Evolutionary conservation across 202 grass and related monocot species (phyloP).

Genomic region (Setaria viridis): DNA sequence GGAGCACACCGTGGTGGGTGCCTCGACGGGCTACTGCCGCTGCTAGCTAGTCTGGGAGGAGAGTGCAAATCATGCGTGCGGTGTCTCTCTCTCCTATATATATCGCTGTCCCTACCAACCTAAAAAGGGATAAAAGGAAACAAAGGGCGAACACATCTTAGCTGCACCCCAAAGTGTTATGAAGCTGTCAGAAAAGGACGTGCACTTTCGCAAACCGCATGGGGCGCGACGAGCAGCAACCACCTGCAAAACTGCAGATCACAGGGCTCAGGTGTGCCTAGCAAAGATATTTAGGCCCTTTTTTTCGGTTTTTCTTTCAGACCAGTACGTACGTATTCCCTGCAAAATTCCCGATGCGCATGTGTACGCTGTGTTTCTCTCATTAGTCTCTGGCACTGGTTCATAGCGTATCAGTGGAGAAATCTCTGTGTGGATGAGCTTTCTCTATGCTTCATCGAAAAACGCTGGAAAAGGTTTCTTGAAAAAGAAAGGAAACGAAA

Average conservation of each 20-base stretch:
- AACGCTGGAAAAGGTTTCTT: not conserved
- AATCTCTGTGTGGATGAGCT: not conserved
- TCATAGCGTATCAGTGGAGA: not conserved
- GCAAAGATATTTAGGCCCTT: not conserved
- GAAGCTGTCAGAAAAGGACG: slow-evolving; percentile 62
- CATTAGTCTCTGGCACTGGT: not conserved
- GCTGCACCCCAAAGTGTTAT: slow-evolving; percentile 47
- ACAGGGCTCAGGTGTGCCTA: slow-evolving; percentile 17
- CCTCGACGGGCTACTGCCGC: not conserved
- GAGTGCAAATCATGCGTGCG: slow-evolving; percentile 17
- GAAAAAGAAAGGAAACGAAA: not conserved
- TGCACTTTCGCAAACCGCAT: slow-evolving; percentile 45
- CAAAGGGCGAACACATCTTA: slow-evolving; percentile 35
- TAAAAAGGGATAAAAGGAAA: slow-evolving; percentile 46
- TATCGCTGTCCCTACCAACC: slow-evolving; percentile 50
- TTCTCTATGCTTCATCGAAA: not conserved
- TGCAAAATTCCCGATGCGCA: not conserved
- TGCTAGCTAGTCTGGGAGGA: not conserved
- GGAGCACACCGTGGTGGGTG: not conserved
- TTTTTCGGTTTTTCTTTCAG: not conserved
- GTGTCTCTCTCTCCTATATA: not conserved
- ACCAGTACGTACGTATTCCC: not conserved
- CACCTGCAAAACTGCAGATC: not conserved
- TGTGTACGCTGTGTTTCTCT: not conserved
- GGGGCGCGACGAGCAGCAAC: not conserved